Base-by-base conservation (phyloP, 768 basidiomycete genomes). In the Xerocomus brunneocitrinus region DNA sequence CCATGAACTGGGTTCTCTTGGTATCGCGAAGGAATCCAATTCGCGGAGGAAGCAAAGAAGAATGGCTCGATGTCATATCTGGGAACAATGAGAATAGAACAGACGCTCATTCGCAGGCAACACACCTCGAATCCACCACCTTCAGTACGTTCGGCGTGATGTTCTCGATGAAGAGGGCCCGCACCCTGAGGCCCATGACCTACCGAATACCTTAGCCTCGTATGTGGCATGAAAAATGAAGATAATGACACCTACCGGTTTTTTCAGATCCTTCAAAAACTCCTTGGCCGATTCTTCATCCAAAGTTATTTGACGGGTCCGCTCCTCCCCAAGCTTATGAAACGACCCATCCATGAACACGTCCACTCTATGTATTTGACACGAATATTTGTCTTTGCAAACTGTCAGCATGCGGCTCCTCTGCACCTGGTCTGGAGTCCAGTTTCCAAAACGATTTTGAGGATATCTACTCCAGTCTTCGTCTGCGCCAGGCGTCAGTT, bases 361-460 rank as follows among this genome's bases (percentile, higher is more conserved):
- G n/a, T n/a, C n/a, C n/a, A n/a, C n/a, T n/a, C n/a, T n/a, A n/a
- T n/a, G n/a, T n/a, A n/a, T n/a, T n/a, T n/a, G 19, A 36, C 60
- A 70, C 24, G 7, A 5, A 1, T 58, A 51, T 30, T 51, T 28
- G 10, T 51, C 49, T 10, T 47, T 27, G 25, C 56, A 64, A 9
- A 55, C 66, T 16, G 45, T 47, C 51, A 68, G 35, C 67, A 77
- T 74, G 50, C 62, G 58, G 42, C 71, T 72, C 44, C 67, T 62
- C 0, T 38, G 1, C 14, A 75, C 70, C 48, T 82, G 81, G 9
- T 62, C 62, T 7, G 60, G 62, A 0, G 77, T 79, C 82, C 82
- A 82, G 54, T 81, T 83, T 9, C 76, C 77, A 53, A 78, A 83
- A 8, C 8, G 40, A n/a, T 10, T 74, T 53, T 79, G 76, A 0